Evolutionary conservation across 495 filamentous ascomycete species (phyloP).

Genomic region (Penicillium maclennaniae): DNA sequence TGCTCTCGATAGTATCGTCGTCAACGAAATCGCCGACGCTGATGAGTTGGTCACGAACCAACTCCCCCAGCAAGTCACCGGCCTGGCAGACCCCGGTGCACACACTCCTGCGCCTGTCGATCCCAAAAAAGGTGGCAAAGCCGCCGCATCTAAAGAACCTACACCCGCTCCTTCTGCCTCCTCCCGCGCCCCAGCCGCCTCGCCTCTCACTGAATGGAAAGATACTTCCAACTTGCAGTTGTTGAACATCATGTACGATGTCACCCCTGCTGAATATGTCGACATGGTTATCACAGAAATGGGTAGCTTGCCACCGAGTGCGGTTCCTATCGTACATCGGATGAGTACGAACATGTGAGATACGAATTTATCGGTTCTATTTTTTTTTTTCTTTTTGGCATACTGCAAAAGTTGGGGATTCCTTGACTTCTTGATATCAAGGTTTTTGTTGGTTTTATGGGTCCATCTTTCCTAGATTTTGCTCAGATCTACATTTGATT

Average conservation of each 20-base stretch:
- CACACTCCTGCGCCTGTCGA: conserved; percentile 24
- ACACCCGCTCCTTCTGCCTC: conserved; percentile 25
- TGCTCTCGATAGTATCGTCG: conserved; percentile 83
- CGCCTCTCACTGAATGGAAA: conserved; percentile 54
- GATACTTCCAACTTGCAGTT: conserved; percentile 62
- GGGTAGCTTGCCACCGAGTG: conserved; percentile 80
- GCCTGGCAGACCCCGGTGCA: conserved; percentile 29
- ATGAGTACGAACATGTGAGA: conserved; percentile 45
- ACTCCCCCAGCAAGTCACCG: conserved; percentile 36
- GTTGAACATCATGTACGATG: conserved; percentile 88
- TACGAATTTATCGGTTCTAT: too few relatives aligned
- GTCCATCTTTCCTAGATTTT: neutral
- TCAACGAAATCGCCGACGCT: conserved; percentile 79
- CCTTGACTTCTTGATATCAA: neutral
- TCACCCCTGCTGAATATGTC: conserved; percentile 85
- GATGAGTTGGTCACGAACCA: conserved; percentile 53
- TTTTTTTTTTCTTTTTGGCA: neutral
- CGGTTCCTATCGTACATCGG: conserved; percentile 57
- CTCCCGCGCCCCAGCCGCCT: conserved; percentile 13
- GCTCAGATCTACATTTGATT: neutral
- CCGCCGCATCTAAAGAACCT: conserved; percentile 15
- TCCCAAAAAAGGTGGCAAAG: conserved; percentile 36
- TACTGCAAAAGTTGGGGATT: conserved; percentile 3
- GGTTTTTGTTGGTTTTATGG: neutral
- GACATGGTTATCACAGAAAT: conserved; percentile 88